Evolutionary conservation across 2,329 filamentous ascomycete genomes (phyloP), one percentile per base, ranked within the genome.

Genomic region (Cladorrhinum sp.): DNA sequence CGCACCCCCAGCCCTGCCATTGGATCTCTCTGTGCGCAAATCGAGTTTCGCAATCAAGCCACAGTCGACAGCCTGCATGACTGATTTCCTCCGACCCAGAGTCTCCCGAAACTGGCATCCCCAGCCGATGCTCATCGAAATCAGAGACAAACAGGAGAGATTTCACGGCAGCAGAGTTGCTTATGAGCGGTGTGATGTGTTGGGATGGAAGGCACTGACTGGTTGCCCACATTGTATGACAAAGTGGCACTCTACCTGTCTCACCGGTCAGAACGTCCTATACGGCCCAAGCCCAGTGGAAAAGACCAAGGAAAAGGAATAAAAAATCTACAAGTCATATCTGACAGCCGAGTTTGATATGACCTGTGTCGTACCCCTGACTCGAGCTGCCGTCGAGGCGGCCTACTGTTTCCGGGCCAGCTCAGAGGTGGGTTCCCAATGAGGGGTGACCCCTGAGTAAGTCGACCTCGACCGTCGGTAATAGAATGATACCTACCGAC

Each of bases 1-100:
- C 8, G 8, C 12, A 14, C 24, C 1, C 24, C 2, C 24, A 51
- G 18, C 52, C 30, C 30, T 16, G 28, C 30, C 26, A 46, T 61
- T 33, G 26, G 23, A 52, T 24, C 49, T 24, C 49, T 52, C 28
- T 53, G 21, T 59, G 28, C 33, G 57, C 50, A 46, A 55, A 55
- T 46, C 33, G 2, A 28, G 23, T 36, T 39, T 23, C 33, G 53
- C 33, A 42, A 55, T 55, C 53, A 55, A 55, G 53, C 51, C 51
- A 59, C 53, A 55, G 20, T 20, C 33, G 53, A 55, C 53, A 46
- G 30, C 33, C 24, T 55, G 33, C 53, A 55, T 42, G 18, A 30
- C 9, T 28, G 28, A 20, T 33, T 54, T 16, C 10, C 30, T n/a
- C 51, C 28, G 12, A 4, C 6, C 16, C 10, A 33, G 24, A 21